These are phyloP conservation scores for Cyanidiococcus yangmingshanensis DNA, from an alignment of 23 red algal species.

Conservation along the genomic window DNA sequence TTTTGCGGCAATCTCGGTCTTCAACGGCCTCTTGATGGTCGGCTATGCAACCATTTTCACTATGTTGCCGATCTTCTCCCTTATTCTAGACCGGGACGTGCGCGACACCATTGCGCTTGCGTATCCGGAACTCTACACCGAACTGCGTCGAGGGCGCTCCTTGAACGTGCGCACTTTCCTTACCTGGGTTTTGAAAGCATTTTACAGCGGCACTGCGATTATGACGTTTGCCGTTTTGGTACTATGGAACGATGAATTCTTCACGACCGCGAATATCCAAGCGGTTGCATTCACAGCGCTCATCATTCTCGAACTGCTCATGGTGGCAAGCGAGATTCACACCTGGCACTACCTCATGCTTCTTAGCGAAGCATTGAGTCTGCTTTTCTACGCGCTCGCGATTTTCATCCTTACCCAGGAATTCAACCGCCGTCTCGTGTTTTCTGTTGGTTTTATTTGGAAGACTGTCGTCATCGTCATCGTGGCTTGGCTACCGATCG, in stretches of 20 bases:
- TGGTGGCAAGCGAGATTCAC: conserved; percentile 88
- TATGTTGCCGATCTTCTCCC: conserved; percentile 85
- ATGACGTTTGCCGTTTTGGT: conserved; percentile 94
- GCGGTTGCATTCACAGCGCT: conserved; percentile 90
- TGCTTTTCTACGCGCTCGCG: conserved; percentile 25
- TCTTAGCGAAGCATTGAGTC: conserved; percentile 56
- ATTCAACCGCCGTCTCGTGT: conserved; percentile 53
- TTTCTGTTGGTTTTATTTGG: conserved; percentile 52
- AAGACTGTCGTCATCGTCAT: conserved; percentile 53
- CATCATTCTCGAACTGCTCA: conserved; percentile 77
- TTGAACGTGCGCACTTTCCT: conserved; percentile 89
- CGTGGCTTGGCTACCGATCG: conserved; percentile 68
- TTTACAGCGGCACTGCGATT: conserved; percentile 91
- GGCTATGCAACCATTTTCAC: conserved; percentile 96
- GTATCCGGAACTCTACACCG: conserved; percentile 88
- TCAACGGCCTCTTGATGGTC: conserved; percentile 79
- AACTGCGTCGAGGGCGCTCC: conserved; percentile 81
- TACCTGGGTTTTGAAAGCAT: conserved; percentile 83
- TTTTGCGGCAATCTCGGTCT: conserved; percentile 87
- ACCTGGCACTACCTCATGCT: conserved; percentile 79
- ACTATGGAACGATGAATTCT: conserved; percentile 93
- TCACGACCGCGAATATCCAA: conserved; percentile 61
- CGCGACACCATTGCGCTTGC: conserved; percentile 53
- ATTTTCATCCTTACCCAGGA: conserved; percentile 19
- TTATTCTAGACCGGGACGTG: conserved; percentile 89